phyloP scores from a whole-genome alignment of 257 asterid species.

The Plantago elongata region DNA sequence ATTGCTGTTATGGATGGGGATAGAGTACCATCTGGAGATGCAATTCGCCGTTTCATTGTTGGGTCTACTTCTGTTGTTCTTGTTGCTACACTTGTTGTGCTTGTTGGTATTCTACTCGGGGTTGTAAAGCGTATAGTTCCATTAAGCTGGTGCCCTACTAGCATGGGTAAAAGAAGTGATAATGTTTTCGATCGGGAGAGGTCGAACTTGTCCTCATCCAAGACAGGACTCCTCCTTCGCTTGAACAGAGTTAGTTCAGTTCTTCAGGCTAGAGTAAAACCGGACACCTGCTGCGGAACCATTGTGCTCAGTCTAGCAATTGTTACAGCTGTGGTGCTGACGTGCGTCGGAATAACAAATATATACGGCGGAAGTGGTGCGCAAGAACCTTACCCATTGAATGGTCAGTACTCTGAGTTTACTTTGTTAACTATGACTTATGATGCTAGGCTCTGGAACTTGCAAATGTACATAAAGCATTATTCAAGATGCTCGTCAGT shows the following conservation, averaged over 20 bases:
- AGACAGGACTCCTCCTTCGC: slow-evolving; percentile 58
- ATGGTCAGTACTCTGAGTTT: slow-evolving; percentile 78
- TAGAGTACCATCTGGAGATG: slow-evolving; percentile 81
- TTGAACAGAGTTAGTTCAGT: slow-evolving; percentile 51
- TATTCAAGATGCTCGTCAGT: slow-evolving; percentile 93
- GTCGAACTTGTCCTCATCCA: slow-evolving; percentile 48
- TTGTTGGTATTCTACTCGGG: slow-evolving; percentile 72
- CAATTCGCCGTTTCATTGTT: slow-evolving; percentile 45
- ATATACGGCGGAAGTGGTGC: slow-evolving; percentile 86
- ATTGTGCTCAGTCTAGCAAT: slow-evolving; percentile 35
- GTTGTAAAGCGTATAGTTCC: slow-evolving; percentile 73
- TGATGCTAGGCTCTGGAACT: slow-evolving; percentile 91
- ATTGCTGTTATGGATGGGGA: slow-evolving; percentile 83
- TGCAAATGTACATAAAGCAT: slow-evolving; percentile 74
- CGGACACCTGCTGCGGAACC: slow-evolving; percentile 44
- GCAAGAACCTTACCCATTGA: slow-evolving; percentile 64
- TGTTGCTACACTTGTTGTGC: slow-evolving; percentile 41
- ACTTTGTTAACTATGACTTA: slow-evolving; percentile 86
- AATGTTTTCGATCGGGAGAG: slow-evolving; percentile 50
- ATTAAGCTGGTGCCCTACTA: slow-evolving; percentile 85
- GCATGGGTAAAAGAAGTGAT: slow-evolving; percentile 76
- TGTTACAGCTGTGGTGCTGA: slow-evolving; percentile 31
- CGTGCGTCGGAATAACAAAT: slow-evolving; percentile 56
- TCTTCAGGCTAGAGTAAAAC: slow-evolving; percentile 57
- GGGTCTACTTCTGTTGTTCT: slow-evolving; percentile 59